Base-by-base conservation (phyloP, 805 yeast genomes). In the Wilhelminamyces savonicus region DNA sequence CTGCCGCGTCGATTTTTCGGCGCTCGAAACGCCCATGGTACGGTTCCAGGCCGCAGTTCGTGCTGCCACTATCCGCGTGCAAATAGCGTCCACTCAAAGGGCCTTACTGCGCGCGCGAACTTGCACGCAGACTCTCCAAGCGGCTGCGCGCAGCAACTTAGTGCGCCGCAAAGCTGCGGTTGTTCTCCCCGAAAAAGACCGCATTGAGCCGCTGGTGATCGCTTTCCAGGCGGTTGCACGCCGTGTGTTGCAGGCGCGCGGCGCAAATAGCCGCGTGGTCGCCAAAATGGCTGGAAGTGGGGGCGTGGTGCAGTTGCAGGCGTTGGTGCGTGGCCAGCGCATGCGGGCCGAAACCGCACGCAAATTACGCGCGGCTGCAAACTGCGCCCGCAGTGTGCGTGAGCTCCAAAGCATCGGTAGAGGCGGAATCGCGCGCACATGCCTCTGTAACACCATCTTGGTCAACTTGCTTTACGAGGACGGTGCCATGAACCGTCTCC, bases 321-420 rank as follows among this genome's bases (percentile, higher is more conserved):
- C 71, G 1, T 31, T 60, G 4, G 44, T 61, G 7, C 56, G 67
- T 31, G 74, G 71, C 7, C 46, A 41, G 6, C 35, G 35, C 1
- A 29, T 56, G 1, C 59, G 76, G 40, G 43, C 41, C 5, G 34
- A 6, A 6, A 17, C 42, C 4, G 35, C 56, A 11, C 32, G 44
- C 13, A 23, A 26, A 4, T 36, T 34, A 12, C 37, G 48, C 7
- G 16, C 33, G 4, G 41, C 35, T 2, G 18, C 35, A 31, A 27
- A 29, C 28, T n/a, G n/a, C n/a, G n/a, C n/a, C n/a, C n/a, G n/a
- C n/a, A n/a, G n/a, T 23, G 26, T 29, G 13, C 22, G 37, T 10
- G 69, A 64, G 21, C 43, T 69, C 4, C 75, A 70, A 40, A 49
- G 62, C 12, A 54, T 69, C 23, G 55, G 56, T 2, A 50, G 74